Conservation (phyloP, 306 rosid species). For the Casuarina cunninghamiana region DNA sequence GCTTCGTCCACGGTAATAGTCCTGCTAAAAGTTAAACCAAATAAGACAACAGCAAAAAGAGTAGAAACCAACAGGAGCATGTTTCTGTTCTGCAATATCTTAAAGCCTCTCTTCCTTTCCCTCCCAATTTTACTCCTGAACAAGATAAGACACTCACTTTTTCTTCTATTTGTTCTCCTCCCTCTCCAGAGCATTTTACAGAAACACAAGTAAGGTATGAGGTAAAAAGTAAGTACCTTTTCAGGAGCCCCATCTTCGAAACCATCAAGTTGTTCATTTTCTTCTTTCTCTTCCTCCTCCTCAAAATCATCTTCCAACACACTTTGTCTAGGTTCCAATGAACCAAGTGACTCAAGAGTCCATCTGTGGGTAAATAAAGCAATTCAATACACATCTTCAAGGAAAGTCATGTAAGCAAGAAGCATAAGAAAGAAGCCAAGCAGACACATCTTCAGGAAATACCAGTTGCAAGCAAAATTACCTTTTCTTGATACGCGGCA, state of each 20-base stretch:
- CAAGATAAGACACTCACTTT: not conserved
- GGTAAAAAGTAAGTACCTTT: slow-evolving; percentile 46
- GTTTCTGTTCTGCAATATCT: not conserved
- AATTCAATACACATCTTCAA: not conserved
- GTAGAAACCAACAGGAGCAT: not conserved
- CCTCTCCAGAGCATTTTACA: not conserved
- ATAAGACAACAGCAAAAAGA: slow-evolving; percentile 12
- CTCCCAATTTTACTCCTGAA: not conserved
- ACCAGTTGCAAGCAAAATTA: not conserved
- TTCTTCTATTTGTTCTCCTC: not conserved
- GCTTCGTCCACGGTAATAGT: slow-evolving; percentile 83
- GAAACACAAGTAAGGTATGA: slow-evolving; percentile 3
- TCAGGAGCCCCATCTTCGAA: slow-evolving; percentile 67
- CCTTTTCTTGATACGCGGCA: slow-evolving; percentile 95
- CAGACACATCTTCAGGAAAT: not conserved
- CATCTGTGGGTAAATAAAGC: slow-evolving; percentile 45
- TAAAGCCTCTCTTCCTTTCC: not conserved
- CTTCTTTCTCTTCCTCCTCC: slow-evolving; percentile 99
- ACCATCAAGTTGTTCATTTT: slow-evolving; percentile 67
- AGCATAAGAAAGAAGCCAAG: not conserved
- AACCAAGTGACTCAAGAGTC: slow-evolving; percentile 71
- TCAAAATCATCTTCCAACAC: slow-evolving; percentile 98
- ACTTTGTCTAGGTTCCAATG: slow-evolving; percentile 77
- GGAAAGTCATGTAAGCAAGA: not conserved
- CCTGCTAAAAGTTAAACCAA: slow-evolving; percentile 40